These are phyloP conservation scores for Herpetospermum pedunculosum DNA, from an alignment of 306 rosid species.

Conservation along the genomic window DNA sequence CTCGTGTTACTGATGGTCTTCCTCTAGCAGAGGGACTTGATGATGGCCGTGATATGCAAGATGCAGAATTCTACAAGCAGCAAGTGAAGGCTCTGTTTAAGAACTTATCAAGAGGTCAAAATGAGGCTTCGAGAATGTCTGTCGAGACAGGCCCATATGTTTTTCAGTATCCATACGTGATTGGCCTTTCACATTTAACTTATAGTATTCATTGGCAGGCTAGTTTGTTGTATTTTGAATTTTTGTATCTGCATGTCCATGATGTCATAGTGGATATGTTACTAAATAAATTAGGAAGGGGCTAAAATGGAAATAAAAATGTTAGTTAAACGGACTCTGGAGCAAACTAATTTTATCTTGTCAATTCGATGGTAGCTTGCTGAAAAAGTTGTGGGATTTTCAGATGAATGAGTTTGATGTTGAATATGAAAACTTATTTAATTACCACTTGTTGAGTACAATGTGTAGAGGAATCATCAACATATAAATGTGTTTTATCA, in stretches of 20 bases:
- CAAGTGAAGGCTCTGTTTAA: slow-evolving; percentile 94
- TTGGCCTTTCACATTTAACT: not conserved
- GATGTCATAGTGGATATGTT: not conserved
- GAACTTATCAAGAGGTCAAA: slow-evolving; percentile 80
- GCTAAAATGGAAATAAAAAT: not conserved
- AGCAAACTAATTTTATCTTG: not conserved
- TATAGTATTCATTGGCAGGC: not conserved
- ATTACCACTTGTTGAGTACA: not conserved
- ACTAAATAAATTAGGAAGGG: not conserved
- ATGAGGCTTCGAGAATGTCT: slow-evolving; percentile 98
- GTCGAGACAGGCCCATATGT: slow-evolving; percentile 91
- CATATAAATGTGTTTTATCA: not conserved
- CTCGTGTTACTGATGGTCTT: slow-evolving; percentile 97
- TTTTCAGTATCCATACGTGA: slow-evolving; percentile 75
- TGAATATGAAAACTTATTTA: not conserved
- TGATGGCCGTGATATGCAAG: slow-evolving; percentile 78
- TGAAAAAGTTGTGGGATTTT: not conserved
- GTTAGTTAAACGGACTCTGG: no score
- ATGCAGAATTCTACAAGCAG: slow-evolving; percentile 76
- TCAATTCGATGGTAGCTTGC: not conserved
- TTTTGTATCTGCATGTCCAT: not conserved
- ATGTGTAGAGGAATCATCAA: not conserved
- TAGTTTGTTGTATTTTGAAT: not conserved
- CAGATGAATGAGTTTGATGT: not conserved
- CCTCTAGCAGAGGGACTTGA: slow-evolving; percentile 92